Evolutionary conservation across 2,329 filamentous ascomycete species (phyloP), one percentile per base, ranked within the genome.

Genomic region (Fusarium haematococcum): DNA sequence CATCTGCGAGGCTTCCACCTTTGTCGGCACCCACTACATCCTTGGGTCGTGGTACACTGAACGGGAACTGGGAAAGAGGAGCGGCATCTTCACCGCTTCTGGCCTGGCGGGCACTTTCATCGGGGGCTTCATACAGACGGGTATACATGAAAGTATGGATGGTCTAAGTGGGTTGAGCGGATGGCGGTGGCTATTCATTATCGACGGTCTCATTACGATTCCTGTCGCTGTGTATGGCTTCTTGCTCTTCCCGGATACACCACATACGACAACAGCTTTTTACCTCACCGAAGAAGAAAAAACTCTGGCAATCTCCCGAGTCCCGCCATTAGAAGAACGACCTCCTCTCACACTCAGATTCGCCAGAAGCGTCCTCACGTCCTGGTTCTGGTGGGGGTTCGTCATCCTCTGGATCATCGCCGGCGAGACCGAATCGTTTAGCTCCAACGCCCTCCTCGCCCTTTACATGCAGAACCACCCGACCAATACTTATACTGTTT

Each of bases 151-250:
- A 1, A 80, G 79, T 50, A 71, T 84, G 62, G 65, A 83, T 35
- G 86, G 88, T 2, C 83, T 83, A 3, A 81, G 82, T 23, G 92
- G 91, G 0, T 82, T 93, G 1, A 88, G 84, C 0, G 91, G 91
- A 8, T 94, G 91, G 91, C 84, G 90, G 4, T 93, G 91, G 91
- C 84, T 93, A 0, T 94, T 94, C 81, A 91, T 94, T 43, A 89
- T 94, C 11, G 92, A 94, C 78, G 92, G 92, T 2, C 84, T 87
- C 2, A 86, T 84, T 2, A 83, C 82, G 5, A 72, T 84, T 2
- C 81, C 82, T 1, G 75, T 84, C 7, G 83, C 82, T 2, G 18
- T 82, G 0, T 81, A 81, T 13, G 82, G 82, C 16, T 78, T 81
- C 75, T 63, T 83, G 30, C 75, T 84, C 48, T 83, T 84, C 54